phyloP scores from a whole-genome alignment of 2,329 filamentous ascomycete genomes.

The Capronia epimyces region DNA sequence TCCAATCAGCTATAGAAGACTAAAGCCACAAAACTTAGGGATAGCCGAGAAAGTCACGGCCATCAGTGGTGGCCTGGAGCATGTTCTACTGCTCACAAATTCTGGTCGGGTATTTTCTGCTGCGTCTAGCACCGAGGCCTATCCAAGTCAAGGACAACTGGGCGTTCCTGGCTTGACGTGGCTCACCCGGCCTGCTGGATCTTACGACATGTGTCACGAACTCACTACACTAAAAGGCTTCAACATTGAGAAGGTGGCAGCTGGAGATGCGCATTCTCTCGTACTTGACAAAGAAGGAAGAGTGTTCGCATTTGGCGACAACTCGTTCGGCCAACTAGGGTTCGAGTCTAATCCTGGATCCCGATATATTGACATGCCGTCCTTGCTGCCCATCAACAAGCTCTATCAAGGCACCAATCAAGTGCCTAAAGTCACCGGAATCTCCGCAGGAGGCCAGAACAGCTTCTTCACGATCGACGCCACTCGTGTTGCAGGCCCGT shows the following conservation, averaged over 20 bases:
- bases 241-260: slow-evolving; percentile 67
- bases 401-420: slow-evolving; percentile 66
- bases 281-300: slow-evolving; percentile 69
- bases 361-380: slow-evolving; percentile 62
- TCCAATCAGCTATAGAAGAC: slow-evolving; percentile 63
- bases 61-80: slow-evolving; percentile 74
- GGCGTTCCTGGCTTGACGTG: slow-evolving; percentile 79
- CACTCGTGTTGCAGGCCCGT: slow-evolving; percentile 50
- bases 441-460: slow-evolving; percentile 80
- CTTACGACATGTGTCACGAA: slow-evolving; percentile 79
- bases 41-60: slow-evolving; percentile 69
- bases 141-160: slow-evolving; percentile 77
- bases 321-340: slow-evolving; percentile 86
- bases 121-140: slow-evolving; percentile 72
- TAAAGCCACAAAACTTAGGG: slow-evolving; percentile 60
- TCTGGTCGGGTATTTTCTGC: slow-evolving; percentile 81
- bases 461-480: slow-evolving; percentile 85
- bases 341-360: slow-evolving; percentile 62
- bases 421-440: slow-evolving; percentile 62
- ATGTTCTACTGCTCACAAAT: slow-evolving; percentile 78
- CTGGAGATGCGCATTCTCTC: slow-evolving; percentile 82
- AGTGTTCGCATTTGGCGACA: slow-evolving; percentile 86
- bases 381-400: slow-evolving; percentile 62
- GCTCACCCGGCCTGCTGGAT: slow-evolving; percentile 66
- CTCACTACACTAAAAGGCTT: slow-evolving; percentile 65